A percentile compares a stretch with the other conserved stretches of the same genome.
These are phyloP conservation scores for Penicillium goetzii DNA, from an alignment of 495 filamentous ascomycete species.

Conservation along the genomic window DNA sequence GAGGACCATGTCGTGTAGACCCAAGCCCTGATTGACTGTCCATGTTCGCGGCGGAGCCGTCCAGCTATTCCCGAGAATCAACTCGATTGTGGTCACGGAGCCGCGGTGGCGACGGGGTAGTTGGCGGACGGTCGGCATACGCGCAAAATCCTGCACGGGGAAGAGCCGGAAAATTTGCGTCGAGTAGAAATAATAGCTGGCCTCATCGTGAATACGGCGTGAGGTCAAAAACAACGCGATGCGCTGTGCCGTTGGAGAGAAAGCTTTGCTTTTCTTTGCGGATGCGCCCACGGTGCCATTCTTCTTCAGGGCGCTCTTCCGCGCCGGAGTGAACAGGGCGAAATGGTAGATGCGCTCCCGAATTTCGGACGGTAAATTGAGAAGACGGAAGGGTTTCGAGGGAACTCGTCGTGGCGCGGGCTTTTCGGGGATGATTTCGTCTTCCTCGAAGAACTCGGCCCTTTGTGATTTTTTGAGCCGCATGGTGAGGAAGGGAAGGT, in stretches of 20 bases:
- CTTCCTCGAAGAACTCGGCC: slow-evolving; percentile 25
- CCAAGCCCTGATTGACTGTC: slow-evolving; percentile 67
- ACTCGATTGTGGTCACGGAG: slow-evolving; percentile 68
- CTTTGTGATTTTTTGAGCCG: slow-evolving; percentile 26
- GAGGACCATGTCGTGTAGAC: slow-evolving; percentile 64
- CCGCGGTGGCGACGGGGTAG: slow-evolving; percentile 64
- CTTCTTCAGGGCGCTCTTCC: slow-evolving; percentile 30
- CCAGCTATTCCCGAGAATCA: slow-evolving; percentile 83
- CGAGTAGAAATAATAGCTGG: slow-evolving; percentile 74
- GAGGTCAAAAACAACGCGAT: slow-evolving; percentile 66
- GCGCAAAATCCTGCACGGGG: slow-evolving; percentile 69
- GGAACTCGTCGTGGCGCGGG: slow-evolving; percentile 12
- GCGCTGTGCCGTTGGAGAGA: slow-evolving; percentile 52
- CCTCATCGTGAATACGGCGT: slow-evolving; percentile 69
- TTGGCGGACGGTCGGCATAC: slow-evolving; percentile 53
- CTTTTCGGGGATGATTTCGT: slow-evolving; percentile 17
- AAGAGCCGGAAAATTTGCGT: slow-evolving; percentile 78
- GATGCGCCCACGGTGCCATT: slow-evolving; percentile 69
- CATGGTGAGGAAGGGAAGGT: slow-evolving; percentile 23
- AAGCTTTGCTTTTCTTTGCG: slow-evolving; percentile 67
- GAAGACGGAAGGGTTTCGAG: slow-evolving; percentile 65
- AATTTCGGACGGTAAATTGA: slow-evolving; percentile 77
- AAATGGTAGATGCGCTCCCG: slow-evolving; percentile 70
- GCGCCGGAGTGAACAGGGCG: slow-evolving; percentile 56
- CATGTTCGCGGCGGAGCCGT: slow-evolving; percentile 72